These are phyloP conservation scores for Starmerella sp. DNA, from an alignment of 805 yeast species.

Conservation along the genomic window DNA sequence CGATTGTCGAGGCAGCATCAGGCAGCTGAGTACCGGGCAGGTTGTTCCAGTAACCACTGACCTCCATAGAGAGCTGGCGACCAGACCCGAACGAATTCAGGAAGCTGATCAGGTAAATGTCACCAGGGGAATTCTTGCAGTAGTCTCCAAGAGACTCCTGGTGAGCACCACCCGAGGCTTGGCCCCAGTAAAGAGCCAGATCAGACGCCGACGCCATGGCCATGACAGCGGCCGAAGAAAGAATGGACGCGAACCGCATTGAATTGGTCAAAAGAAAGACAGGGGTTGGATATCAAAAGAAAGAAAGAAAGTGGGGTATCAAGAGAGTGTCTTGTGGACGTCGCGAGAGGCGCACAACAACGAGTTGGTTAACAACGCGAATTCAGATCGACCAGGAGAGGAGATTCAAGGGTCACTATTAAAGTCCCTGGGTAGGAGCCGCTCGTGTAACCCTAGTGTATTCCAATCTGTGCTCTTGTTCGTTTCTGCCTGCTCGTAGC, in stretches of 20 bases:
- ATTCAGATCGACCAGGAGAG: not conserved
- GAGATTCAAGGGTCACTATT: not conserved
- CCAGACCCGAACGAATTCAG: slow-evolving; percentile 46
- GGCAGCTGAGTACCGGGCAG: slow-evolving; percentile 33
- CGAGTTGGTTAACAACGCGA: not conserved
- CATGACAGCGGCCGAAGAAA: slow-evolving; percentile 3
- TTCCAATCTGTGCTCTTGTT: not conserved
- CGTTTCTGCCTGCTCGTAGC: not conserved
- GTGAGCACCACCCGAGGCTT: slow-evolving; percentile 51
- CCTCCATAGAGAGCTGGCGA: slow-evolving; percentile 34
- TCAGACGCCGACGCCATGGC: slow-evolving; percentile 36
- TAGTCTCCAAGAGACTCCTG: slow-evolving; percentile 42
- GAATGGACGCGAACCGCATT: slow-evolving; percentile 5
- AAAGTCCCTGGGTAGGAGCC: not conserved
- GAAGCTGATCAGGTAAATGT: slow-evolving; percentile 53
- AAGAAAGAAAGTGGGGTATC: slow-evolving; percentile 2
- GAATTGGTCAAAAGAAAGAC: not conserved
- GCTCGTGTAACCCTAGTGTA: not conserved
- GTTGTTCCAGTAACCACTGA: slow-evolving; percentile 39
- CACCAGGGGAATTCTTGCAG: slow-evolving; percentile 60
- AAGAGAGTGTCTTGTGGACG: not conserved
- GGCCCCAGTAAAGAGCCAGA: slow-evolving; percentile 85
- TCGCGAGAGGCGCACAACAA: not conserved
- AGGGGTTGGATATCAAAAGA: not conserved
- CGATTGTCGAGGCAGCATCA: slow-evolving; percentile 38